Evolutionary conservation across 495 filamentous ascomycete genomes (phyloP), one percentile per base, ranked within the genome.

Genomic region (Aspergillus campestris): DNA sequence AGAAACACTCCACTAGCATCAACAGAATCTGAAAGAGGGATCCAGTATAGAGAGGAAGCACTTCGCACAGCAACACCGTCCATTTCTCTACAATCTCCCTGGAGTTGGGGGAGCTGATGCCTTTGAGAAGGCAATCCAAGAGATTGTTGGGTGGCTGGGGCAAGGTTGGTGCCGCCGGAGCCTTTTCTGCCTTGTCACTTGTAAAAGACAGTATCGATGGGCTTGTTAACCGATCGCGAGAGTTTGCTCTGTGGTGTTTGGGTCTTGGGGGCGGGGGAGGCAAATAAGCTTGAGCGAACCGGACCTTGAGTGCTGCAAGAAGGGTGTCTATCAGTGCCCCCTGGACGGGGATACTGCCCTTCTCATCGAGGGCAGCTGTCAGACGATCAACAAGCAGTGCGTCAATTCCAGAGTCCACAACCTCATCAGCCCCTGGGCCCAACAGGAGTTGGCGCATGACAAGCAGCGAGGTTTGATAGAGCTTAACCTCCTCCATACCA

Each of bases 11-110:
- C 13, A 95, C 90, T 7, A 99, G 72, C 18, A 87, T 90, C 44
- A 97, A 77, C 31, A 97, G 62, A 41, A 89, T 85, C 55, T 95
- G 88, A 55, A 95, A 97, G 31, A 94, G 87, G 1, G 81, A 79
- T 14, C 81, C 80, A 2, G 81, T 77, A 64, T 90, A 91, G 2
- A 95, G 64, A 7, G 90, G 89, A 18, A 97, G 71, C 38, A 86
- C 86, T 59, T 89, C 83, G 13, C 80, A 75, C n/a, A 99, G 74
- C 41, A 99, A 85, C 31, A 77, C 72, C 14, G 95, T 79, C 92
- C 92, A 99, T 50, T 84, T 87, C 47, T 96, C 89, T 30, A 99
- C 70, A 14, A 91, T 82, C 13, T 80, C 75, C 13, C 86, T 80
- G 44, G 84, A 89, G 41, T 74, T 83, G 9, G 73, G 56, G 11